A percentile compares a stretch with the other conserved stretches of the same genome.
Conservation (phyloP, 2,329 filamentous ascomycete genomes). For the Emydomyces testavorans region DNA sequence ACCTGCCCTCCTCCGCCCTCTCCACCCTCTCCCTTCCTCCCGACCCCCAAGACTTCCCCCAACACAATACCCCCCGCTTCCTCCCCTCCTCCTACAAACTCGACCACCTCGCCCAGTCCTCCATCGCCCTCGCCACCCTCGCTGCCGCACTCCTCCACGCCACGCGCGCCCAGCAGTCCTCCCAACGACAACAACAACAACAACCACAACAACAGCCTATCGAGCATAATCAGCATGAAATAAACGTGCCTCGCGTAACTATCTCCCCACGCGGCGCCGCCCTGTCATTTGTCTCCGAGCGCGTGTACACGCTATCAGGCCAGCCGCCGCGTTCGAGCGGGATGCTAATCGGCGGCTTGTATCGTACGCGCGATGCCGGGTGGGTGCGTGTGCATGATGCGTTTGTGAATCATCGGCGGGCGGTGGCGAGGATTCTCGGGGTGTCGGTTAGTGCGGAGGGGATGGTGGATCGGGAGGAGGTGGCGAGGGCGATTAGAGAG, state of each 20-base stretch:
- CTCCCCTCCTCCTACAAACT: slow-evolving; percentile 46
- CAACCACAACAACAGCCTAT: too few relatives aligned
- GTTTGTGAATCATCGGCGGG: slow-evolving; percentile 42
- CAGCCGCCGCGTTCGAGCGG: slow-evolving; percentile 27
- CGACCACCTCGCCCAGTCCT: slow-evolving; percentile 41
- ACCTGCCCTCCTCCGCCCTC: slow-evolving; percentile 4
- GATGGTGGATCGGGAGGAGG: slow-evolving; percentile 30
- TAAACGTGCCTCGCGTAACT: slow-evolving; percentile 28
- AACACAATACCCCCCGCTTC: too few relatives aligned
- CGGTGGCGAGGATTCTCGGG: slow-evolving; percentile 37
- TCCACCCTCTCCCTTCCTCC: slow-evolving; percentile 1
- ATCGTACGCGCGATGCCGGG: slow-evolving; percentile 40
- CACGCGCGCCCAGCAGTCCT: slow-evolving; percentile 18
- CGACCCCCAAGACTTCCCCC: too few relatives aligned
- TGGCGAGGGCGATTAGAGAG: slow-evolving; percentile 16
- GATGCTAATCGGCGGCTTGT: slow-evolving; percentile 42
- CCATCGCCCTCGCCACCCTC: slow-evolving; percentile 43
- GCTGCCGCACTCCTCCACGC: slow-evolving; percentile 39
- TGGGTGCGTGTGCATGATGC: slow-evolving; percentile 46
- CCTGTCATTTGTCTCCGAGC: slow-evolving; percentile 45
- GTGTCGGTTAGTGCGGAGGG: slow-evolving; percentile 24
- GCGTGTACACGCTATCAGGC: slow-evolving; percentile 38
- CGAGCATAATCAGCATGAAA: slow-evolving; percentile 17
- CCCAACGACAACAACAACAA: too few relatives aligned
- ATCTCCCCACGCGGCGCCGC: slow-evolving; percentile 39